A percentile compares a stretch with the other conserved stretches of the same genome.
phyloP scores from a whole-genome alignment of 345 rosid species.

The Durio zibethinus region DNA sequence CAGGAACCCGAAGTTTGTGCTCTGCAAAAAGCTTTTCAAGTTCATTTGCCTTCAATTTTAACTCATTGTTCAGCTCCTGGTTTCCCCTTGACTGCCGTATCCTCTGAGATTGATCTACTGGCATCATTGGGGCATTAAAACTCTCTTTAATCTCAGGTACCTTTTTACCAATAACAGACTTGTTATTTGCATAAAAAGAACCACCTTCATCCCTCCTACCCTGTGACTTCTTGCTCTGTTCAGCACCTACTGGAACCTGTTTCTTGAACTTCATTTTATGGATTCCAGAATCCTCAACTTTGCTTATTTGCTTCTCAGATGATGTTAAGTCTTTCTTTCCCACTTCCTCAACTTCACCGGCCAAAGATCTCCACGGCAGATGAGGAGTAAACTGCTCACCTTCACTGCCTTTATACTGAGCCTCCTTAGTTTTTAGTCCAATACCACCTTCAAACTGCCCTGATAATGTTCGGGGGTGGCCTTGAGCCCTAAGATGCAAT shows the following conservation, averaged over 20 bases:
- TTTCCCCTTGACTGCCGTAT: constrained; percentile 77
- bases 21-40: constrained; percentile 91
- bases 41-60: constrained; percentile 81
- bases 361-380: constrained; percentile 28
- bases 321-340: constrained; percentile 36
- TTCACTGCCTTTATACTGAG: constrained; percentile 35
- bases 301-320: constrained; percentile 34
- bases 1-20: constrained; percentile 84
- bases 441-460: constrained; percentile 58
- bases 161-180: constrained; percentile 32
- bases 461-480: constrained; percentile 50
- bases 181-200: constrained; percentile 41
- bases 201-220: constrained; percentile 44
- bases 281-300: constrained; percentile 46
- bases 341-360: constrained; percentile 43
- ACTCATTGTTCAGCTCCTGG: constrained; percentile 84
- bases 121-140: constrained; percentile 25
- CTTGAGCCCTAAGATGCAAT: constrained; percentile 39
- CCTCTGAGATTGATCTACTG: constrained; percentile 65
- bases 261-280: constrained; percentile 53
- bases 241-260: constrained; percentile 45
- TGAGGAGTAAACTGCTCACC: constrained; percentile 30
- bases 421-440: constrained; percentile 40
- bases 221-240: constrained; percentile 51
- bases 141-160: constrained; percentile 43